Conservation (phyloP, 176 grass and related monocot species). For the Guadua angustifolia region DNA sequence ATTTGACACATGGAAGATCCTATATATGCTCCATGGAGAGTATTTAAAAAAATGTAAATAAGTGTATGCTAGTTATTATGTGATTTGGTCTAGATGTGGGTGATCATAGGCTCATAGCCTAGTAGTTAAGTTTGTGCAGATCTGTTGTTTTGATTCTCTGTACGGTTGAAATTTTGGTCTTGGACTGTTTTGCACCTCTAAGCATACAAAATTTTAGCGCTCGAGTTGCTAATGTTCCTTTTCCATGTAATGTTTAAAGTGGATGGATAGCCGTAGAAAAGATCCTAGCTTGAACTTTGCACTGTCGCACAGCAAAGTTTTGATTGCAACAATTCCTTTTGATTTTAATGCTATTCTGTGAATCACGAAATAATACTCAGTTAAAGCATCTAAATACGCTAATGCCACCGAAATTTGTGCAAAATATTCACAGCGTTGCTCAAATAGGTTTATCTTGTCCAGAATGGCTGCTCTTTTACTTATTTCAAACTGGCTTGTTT, state of each 20-base stretch:
- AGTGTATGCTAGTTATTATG: background rate
- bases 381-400: background rate
- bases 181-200: background rate
- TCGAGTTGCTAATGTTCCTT: background rate
- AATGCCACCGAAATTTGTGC: background rate
- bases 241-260: background rate
- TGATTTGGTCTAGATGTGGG: background rate
- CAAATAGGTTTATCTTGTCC: background rate
- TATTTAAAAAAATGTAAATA: background rate
- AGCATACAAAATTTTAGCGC: background rate
- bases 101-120: background rate
- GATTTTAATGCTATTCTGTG: background rate
- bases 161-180: background rate
- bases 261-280: background rate
- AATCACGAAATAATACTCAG: background rate
- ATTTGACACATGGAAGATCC: background rate
- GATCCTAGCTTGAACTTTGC: background rate
- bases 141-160: background rate
- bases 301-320: background rate
- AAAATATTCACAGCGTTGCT: background rate
- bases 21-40: background rate
- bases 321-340: background rate
- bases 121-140: background rate
- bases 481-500: background rate
- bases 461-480: background rate